Evolutionary conservation across 257 asterid species (phyloP), one percentile per base, ranked within the genome.

Genomic region (Scutellaria barbata): DNA sequence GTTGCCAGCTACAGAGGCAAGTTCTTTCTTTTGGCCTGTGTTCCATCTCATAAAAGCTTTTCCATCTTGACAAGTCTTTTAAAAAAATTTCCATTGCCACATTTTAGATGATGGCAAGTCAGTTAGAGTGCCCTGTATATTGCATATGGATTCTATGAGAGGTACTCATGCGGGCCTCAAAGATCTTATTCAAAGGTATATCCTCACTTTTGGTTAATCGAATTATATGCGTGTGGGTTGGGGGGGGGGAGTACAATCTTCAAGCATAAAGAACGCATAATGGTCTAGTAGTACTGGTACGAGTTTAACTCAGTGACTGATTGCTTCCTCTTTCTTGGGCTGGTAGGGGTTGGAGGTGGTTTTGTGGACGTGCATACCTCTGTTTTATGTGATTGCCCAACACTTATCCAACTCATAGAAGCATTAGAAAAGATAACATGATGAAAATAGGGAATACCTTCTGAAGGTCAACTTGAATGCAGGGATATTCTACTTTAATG

Each of bases 1-100:
- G 87, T 85, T 72, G 82, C 82, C 54, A 84, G 78, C 63, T 80
- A 77, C 54, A 42, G 67, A 87, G 98, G 99, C 87, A 88, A 89
- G 99, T 85, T 77, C 63, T 61, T 74, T 30, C 35, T 30, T 46
- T 76, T 17, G 43, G 47, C 61, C 69, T 35, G 51, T 69, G 65
- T 57, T 48, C 59, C 69, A 35, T 50, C 71, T 75, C 25, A 37
- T 45, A 7, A 66, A 46, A 2, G 18, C 22, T 50, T 51, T 72
- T 58, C 62, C 63, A 22, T 17, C 30, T 65, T 33, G 35, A 30
- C 35, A 30, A 30, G 2, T 30, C 35, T 30, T 30, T 30, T 30
- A 0, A 30, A 2, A 30, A 30, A 30, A 68, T 55, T 67, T 65
- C 41, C 57, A 63, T 80, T 42, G 50, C 66, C 71, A 35, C 69